Evolutionary conservation across 106 monocot species (phyloP), one percentile per base, ranked within the genome.

Genomic region (Posidonia australis): DNA sequence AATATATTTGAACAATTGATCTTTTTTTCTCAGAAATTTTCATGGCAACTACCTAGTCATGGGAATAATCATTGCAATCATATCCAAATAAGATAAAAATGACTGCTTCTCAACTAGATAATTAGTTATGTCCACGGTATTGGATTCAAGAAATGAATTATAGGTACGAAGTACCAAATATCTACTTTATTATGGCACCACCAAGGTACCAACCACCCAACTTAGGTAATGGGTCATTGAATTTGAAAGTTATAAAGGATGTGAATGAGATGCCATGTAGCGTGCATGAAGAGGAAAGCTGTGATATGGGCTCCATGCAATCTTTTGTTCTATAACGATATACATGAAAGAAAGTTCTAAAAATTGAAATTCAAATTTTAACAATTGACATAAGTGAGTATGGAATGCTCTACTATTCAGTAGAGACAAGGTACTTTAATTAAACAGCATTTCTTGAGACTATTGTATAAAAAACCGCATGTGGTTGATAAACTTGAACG

Each of bases 211-310:
- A 49, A 49, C 49, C 49, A 49, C 49, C 49, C 49, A 3, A 49
- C 13, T 49, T 49, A 49, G 49, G 49, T 17, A 49, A 49, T 49
- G 49, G 13, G 49, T 17, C 49, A 49, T 49, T 49, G 36, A 36
- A 36, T 36, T 36, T 36, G 3, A 12, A 49, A 49, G 13, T 49
- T 17, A 49, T 4, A 49, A 14, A 17, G 49, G 49, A 49, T 49
- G 49, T 49, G 49, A 49, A 49, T 49, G 49, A 49, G 49, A 49
- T 49, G 49, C 5, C 49, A 49, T 49, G 49, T 7, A 49, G n/a
- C 49, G 13, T 49, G 49, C 49, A 49, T 17, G 49, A 49, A 49
- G 49, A 49, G 49, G 16, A 49, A 49, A 49, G n/a, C 45, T 10
- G 14, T 45, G 14, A 45, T 45, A 45, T 45, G 14, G 4, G 13